Evolutionary conservation across 2,329 filamentous ascomycete genomes (phyloP), one percentile per base, ranked within the genome.

Genomic region (Penicillium sp.): DNA sequence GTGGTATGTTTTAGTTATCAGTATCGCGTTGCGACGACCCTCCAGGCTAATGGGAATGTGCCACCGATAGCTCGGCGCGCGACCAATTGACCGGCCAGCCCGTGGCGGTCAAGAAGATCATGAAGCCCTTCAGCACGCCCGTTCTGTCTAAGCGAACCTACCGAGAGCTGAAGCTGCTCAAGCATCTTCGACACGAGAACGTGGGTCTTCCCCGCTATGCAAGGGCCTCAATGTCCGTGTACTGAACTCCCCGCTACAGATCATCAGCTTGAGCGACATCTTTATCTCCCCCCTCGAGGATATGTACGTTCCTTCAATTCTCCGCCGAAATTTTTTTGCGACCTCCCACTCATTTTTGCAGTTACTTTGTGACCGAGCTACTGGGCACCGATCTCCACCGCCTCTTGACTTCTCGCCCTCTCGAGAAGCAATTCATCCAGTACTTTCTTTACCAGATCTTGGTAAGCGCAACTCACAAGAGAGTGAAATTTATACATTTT

Each of bases 91-190:
- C 94, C 55, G 89, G 85, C 73, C 92, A 96, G 75, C 91, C 92
- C 76, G 94, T 99, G 57, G 94, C 94, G 54, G 92, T 99, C 72
- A 99, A 99, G 84, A 99, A 99, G 85, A 99, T 99, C 71, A 97
- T 99, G 93, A 99, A 97, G 81, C 94, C 94, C 9, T 99, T 99
- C 78, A 96, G 92, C 81, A 99, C 94, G n/a, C 92, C 94, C 1
- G 94, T 99, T 53, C 82, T 99, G 44, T 94, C 94, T 53, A 99
- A 99, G 81, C 85, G 94, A 71, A 99, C 94, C 62, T 99, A 99
- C 75, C 87, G 94, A 70, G 94, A 99, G 76, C 79, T 99, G 71
- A 99, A 97, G 81, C 84, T 99, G 59, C 81, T 99, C 69, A 99
- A 97, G 81, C 94, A 99, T 71, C 80, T 99, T 56, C 87, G 87